These are phyloP conservation scores for Saraca asoca DNA, from an alignment of 331 rosid species.

Conservation along the genomic window DNA sequence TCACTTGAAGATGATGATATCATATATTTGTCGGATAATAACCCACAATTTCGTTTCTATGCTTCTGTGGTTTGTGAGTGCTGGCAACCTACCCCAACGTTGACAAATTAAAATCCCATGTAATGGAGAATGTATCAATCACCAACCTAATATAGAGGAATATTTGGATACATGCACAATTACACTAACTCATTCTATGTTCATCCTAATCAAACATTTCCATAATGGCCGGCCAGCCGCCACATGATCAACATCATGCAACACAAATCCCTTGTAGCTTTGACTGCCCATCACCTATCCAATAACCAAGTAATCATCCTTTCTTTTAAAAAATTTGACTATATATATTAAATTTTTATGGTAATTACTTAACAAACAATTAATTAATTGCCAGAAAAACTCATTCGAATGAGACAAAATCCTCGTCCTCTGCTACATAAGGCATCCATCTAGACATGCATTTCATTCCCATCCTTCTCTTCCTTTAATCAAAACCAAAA, in stretches of 20 bases:
- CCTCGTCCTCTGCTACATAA: background rate
- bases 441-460: background rate
- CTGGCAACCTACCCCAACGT: background rate
- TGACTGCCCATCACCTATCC: too few species aligned
- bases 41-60: too few species aligned
- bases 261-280: too few species aligned
- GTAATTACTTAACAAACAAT: background rate
- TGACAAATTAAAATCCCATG: background rate
- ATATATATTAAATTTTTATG: too few species aligned
- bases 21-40: too few species aligned
- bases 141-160: too few species aligned
- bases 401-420: background rate
- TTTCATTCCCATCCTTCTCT: background rate
- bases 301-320: too few species aligned
- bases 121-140: background rate
- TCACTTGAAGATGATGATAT: too few species aligned
- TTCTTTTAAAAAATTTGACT: too few species aligned
- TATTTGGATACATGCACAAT: background rate
- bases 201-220: background rate
- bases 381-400: too few species aligned
- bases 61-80: too few species aligned
- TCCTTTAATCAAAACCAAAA: background rate
- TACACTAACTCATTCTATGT: background rate
- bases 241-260: too few species aligned
- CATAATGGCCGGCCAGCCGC: background rate